Base-by-base conservation (phyloP, 352 stramenopile genomes). In the Pythium aphanidermatum region DNA sequence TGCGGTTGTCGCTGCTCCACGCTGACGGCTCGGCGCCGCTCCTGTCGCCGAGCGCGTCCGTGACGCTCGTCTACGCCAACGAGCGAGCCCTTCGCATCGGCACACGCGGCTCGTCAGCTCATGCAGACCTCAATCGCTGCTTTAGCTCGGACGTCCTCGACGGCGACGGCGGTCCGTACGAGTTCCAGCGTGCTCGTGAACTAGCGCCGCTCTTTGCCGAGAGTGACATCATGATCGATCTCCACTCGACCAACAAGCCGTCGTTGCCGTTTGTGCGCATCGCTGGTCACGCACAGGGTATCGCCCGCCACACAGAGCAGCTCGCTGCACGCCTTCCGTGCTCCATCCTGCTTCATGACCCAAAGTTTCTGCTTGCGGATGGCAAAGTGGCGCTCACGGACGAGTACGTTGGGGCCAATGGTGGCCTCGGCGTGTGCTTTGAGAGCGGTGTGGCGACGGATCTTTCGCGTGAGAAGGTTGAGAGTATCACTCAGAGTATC, bases 241-340 rank as follows among this genome's bases (percentile, higher is more conserved):
- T 88, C 31, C 78, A 91, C 51, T 85, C 78, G 58, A 86, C 78
- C 17, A 91, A 91, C 58, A 84, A 85, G 33, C 70, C 74, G 21
- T 88, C 78, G 4, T 49, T 51, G 19, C 75, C 75, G 9, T 91
- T 91, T 30, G 55, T 86, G 26, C 71, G 74, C 29, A 41, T 91
- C 21, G 70, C 74, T 1, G 78, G 75, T 4, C 49, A 68, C 44
- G 13, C 58, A 7, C 48, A 41, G 5, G 53, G 41, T 9, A 52
- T 83, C 19, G 55, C 63, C 14, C n/a, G 23, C 2, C 27, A 41
- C 9, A 29, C 70, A 26, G 37, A 59, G 48, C 46, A 51, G 16
- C 44, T 85, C n/a, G 65, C 56, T 8, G 47, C 48, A 24, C 64
- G 64, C 0, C 42, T 84, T 21, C 74, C 76, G 27, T 74, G 68